Conservation (phyloP, 495 filamentous ascomycete genomes). For the Astrothelium macrocarpum region DNA sequence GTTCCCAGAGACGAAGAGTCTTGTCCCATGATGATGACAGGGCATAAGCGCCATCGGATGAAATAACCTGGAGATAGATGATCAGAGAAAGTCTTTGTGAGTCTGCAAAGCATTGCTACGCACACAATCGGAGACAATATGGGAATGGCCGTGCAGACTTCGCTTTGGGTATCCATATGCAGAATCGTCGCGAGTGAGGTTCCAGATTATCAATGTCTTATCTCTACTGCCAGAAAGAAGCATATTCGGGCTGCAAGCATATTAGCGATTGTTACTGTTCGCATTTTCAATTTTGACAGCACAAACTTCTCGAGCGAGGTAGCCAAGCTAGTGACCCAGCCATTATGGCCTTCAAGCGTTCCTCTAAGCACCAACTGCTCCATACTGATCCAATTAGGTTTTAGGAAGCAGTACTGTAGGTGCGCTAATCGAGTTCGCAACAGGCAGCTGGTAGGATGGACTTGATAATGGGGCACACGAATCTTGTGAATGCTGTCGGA, state of each 20-base stretch:
- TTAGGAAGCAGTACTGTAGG: neutral
- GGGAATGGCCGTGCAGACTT: constrained; percentile 94
- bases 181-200: constrained; percentile 96
- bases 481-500: neutral
- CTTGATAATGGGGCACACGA: neutral
- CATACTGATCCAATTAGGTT: constrained; percentile 53
- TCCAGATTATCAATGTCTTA: constrained; percentile 99
- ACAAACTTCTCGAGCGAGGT: constrained; percentile 98
- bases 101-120: constrained; percentile 29
- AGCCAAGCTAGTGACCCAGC: constrained; percentile 79
- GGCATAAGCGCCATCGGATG: constrained; percentile 98
- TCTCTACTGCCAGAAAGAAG: constrained; percentile 94
- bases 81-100: neutral
- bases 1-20: constrained; percentile 99
- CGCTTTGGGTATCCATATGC: constrained; percentile 98
- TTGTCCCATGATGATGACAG: constrained; percentile 99
- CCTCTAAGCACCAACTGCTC: constrained; percentile 96
- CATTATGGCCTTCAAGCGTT: constrained; percentile 91
- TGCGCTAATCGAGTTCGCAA: neutral
- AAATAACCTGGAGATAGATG: constrained; percentile 71
- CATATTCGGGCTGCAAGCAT: constrained; percentile 81
- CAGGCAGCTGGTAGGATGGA: neutral
- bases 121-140: constrained; percentile 99
- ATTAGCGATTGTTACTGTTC: constrained; percentile 23
- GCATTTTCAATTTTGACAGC: neutral